phyloP scores from a whole-genome alignment of 495 filamentous ascomycete species.

The Rhypophila decipiens region DNA sequence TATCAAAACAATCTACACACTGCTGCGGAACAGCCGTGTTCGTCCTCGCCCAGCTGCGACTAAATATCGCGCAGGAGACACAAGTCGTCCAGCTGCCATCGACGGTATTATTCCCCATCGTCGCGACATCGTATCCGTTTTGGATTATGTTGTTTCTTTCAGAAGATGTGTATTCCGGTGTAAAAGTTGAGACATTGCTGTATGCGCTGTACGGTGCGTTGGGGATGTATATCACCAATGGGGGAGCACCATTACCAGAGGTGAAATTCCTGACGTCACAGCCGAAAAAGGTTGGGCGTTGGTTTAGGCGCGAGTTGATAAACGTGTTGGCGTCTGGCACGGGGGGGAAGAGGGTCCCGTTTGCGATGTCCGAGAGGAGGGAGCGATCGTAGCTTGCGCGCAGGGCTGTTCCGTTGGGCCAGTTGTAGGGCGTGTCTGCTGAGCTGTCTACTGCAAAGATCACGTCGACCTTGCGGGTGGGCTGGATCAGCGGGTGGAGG shows the following conservation, averaged over 20 bases:
- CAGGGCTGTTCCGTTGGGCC: slow-evolving; percentile 79
- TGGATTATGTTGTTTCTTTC: slow-evolving; percentile 70
- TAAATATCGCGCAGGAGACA: slow-evolving; percentile 84
- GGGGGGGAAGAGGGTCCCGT: slow-evolving; percentile 77
- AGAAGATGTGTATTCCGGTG: slow-evolving; percentile 50
- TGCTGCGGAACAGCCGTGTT: slow-evolving; percentile 54
- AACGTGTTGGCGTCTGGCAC: slow-evolving; percentile 84
- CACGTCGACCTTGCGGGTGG: slow-evolving; percentile 70
- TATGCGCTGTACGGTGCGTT: slow-evolving; percentile 70
- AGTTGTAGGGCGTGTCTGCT: slow-evolving; percentile 67
- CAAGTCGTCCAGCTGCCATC: slow-evolving; percentile 71
- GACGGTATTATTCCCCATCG: slow-evolving; percentile 69
- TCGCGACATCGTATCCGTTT: slow-evolving; percentile 79
- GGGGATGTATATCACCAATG: slow-evolving; percentile 84
- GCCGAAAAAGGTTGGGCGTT: slow-evolving; percentile 85
- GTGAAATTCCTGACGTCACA: slow-evolving; percentile 69
- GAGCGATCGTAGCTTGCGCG: slow-evolving; percentile 79
- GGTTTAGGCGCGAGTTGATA: slow-evolving; percentile 79
- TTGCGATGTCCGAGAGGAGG: slow-evolving; percentile 50
- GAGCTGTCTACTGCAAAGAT: slow-evolving; percentile 88
- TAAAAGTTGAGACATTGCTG: slow-evolving; percentile 72
- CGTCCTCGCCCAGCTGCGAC: slow-evolving; percentile 63
- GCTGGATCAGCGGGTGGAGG: slow-evolving; percentile 78
- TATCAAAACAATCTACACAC: slow-evolving; percentile 67
- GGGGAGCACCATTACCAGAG: slow-evolving; percentile 37